Percentiles rank a stretch among this genome's conserved stretches.
phyloP scores from a whole-genome alignment of 148 eudicot genomes.

The Silene latifolia region DNA sequence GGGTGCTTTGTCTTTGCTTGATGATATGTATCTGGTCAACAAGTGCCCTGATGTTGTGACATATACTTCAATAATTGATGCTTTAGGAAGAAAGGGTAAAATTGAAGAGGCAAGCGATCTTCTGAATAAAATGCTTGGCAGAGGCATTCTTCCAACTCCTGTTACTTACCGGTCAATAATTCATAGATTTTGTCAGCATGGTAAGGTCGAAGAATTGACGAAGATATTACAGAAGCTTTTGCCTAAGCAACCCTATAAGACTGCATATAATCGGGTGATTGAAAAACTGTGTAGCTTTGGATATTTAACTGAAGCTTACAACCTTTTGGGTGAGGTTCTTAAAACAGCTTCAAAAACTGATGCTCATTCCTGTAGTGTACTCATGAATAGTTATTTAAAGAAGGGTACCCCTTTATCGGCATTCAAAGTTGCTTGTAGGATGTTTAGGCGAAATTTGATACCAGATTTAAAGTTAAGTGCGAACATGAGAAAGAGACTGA shows the following conservation, averaged over 20 bases:
- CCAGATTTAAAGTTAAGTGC: slow-evolving; percentile 28
- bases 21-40: slow-evolving; percentile 33
- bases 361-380: slow-evolving; percentile 27
- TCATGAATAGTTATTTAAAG: slow-evolving; percentile 23
- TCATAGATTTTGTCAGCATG: slow-evolving; percentile 28
- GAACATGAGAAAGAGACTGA: slow-evolving; percentile 23
- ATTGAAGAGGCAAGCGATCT: slow-evolving; percentile 26
- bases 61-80: slow-evolving; percentile 29
- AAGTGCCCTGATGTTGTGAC: slow-evolving; percentile 31
- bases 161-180: slow-evolving; percentile 24
- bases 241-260: slow-evolving; percentile 31
- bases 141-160: slow-evolving; percentile 29
- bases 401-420: slow-evolving; percentile 24
- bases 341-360: slow-evolving; percentile 25
- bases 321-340: slow-evolving; percentile 22
- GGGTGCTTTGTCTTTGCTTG: slow-evolving; percentile 32
- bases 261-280: slow-evolving; percentile 29
- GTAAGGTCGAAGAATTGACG: slow-evolving; percentile 27
- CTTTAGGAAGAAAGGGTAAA: slow-evolving; percentile 20
- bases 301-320: slow-evolving; percentile 23
- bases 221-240: slow-evolving; percentile 26
- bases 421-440: slow-evolving; percentile 30
- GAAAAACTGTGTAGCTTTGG: slow-evolving; percentile 32
- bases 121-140: slow-evolving; percentile 27
- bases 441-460: slow-evolving; percentile 28